Evolutionary conservation across 2,329 filamentous ascomycete species (phyloP), one percentile per base, ranked within the genome.

Genomic region (Beauveria brongniartii): DNA sequence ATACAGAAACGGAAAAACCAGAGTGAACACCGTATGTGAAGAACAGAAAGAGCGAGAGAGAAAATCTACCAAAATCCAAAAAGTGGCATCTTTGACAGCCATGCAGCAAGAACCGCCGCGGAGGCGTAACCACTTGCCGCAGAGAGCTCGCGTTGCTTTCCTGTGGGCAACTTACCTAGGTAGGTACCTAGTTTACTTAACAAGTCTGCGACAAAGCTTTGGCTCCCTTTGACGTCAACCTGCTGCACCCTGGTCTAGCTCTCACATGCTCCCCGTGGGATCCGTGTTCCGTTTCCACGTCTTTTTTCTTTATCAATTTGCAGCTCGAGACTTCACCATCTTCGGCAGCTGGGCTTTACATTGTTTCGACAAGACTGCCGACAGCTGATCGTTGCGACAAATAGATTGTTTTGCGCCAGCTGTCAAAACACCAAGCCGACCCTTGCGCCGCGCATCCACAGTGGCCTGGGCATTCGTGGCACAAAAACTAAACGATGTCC

Each of bases 181-280:
- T 30, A n/a, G 10, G 24, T 10, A 51, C 34, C 14, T 30, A 28
- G 26, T 28, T 8, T 28, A 28, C 26, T 28, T 9, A 8, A 24
- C 24, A 54, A 55, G 16, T 55, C n/a, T 41, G 52, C 37, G 22
- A 22, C 9, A 6, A 22, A 57, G 24, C 46, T 30, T 46, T 28
- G 7, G 47, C 24, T 26, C 26, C 24, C 50, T 43, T 47, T 47
- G 57, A 54, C 57, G 57, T 53, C 57, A 59, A 47, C 48, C 24
- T 20, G 7, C 37, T 34, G 3, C 48, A 46, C 20, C 41, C 40
- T n/a, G 40, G 57, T 46, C 57, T 37, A 14, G 40, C 26, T 59
- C 40, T 59, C 57, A 59, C 48, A 59, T 59, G 57, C 40, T 52
- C 48, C 41, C 57, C 37, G n/a, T 59, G 24, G 46, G 41, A 37